Conservation (phyloP, 441 rosid genomes). For the Kokia cookei region DNA sequence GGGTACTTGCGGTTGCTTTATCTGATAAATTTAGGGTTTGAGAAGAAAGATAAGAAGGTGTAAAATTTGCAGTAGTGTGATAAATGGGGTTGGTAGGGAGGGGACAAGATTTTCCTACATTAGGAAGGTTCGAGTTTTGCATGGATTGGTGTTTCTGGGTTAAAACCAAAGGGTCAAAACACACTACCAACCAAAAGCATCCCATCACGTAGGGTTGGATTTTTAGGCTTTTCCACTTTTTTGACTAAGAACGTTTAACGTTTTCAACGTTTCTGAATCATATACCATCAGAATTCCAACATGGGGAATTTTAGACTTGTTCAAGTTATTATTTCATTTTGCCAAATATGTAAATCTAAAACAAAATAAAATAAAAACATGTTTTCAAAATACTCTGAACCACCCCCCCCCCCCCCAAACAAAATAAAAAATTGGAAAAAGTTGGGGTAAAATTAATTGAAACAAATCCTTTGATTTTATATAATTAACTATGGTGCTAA, state of each 20-base stretch:
- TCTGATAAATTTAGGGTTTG: not conserved
- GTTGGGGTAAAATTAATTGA: not conserved
- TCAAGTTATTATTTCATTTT: too few relatives aligned
- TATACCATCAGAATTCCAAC: not conserved
- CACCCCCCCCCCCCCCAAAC: too few relatives aligned
- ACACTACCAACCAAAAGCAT: too few relatives aligned
- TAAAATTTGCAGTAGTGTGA: not conserved
- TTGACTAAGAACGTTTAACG: not conserved
- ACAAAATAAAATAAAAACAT: too few relatives aligned
- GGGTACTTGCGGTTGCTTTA: not conserved
- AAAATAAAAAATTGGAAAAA: too few relatives aligned
- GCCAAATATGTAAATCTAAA: not conserved
- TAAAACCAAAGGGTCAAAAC: not conserved
- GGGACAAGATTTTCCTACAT: conserved; percentile 1
- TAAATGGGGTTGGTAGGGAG: not conserved
- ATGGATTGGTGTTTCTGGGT: not conserved
- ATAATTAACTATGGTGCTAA: not conserved
- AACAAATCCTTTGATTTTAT: not conserved
- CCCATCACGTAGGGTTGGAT: not conserved
- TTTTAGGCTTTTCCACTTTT: not conserved
- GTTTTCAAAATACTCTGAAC: not conserved
- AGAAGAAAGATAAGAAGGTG: not conserved
- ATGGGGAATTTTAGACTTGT: not conserved
- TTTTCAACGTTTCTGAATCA: conserved; percentile 8
- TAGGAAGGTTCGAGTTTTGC: not conserved